Percentiles rank a stretch among this genome's conserved stretches.
Evolutionary conservation across 1,139 yeast species (phyloP).

Genomic region (Saccharomycopsis crataegensis): DNA sequence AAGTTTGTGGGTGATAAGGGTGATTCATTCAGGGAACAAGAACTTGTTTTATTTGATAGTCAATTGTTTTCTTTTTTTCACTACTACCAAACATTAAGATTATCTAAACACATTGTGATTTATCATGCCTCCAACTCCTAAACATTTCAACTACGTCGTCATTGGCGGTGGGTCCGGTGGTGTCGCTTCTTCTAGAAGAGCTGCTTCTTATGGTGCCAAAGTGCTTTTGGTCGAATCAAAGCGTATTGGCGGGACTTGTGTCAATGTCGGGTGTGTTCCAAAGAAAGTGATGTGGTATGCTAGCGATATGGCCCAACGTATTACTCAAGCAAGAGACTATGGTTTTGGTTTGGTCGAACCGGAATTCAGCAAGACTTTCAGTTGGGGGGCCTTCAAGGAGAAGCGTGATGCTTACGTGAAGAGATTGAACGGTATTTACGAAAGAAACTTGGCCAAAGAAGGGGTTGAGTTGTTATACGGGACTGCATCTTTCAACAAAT

Average conservation of each 20-base stretch:
- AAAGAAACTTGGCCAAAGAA: constrained; percentile 75
- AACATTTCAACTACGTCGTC: constrained; percentile 82
- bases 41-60: no score
- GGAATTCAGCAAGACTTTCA: constrained; percentile 50
- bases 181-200: constrained; percentile 94
- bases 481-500: constrained; percentile 67
- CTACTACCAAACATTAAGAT: no score
- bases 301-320: constrained; percentile 73
- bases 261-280: constrained; percentile 98
- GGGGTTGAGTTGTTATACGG: constrained; percentile 85
- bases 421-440: constrained; percentile 89
- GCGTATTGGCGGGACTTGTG: constrained; percentile 95
- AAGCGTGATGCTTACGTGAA: constrained; percentile 88
- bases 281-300: constrained; percentile 99
- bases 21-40: no score
- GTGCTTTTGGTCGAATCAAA: constrained; percentile 75
- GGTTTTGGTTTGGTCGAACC: constrained; percentile 59
- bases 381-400: constrained; percentile 73
- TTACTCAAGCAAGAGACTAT: constrained; percentile 69
- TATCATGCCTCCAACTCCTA: constrained; percentile 23
- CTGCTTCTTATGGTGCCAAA: constrained; percentile 89
- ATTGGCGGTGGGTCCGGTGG: constrained; percentile 99
- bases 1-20: no score
- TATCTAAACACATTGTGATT: no score
- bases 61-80: no score